Conservation (phyloP, 2,329 filamentous ascomycete species). For the Xylaria multiplex region DNA sequence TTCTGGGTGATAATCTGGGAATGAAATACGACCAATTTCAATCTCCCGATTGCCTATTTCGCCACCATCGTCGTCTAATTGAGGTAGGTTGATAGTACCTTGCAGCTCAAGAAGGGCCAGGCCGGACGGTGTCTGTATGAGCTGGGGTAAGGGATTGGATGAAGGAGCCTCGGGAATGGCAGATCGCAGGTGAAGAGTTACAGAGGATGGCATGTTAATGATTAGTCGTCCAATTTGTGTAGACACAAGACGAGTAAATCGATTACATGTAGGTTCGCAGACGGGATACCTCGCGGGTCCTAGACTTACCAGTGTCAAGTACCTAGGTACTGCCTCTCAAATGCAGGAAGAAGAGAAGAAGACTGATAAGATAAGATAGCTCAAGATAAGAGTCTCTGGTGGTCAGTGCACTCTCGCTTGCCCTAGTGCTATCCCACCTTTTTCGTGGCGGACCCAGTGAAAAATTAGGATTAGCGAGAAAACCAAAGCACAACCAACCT, state of each 20-base stretch:
- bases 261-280: not conserved
- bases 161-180: slow-evolving; percentile 39
- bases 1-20: slow-evolving; percentile 75
- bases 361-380: slow-evolving; percentile 10
- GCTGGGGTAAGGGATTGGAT: slow-evolving; percentile 73
- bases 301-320: not conserved
- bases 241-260: not conserved
- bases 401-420: slow-evolving; percentile 42
- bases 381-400: slow-evolving; percentile 13
- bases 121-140: slow-evolving; percentile 89
- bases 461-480: slow-evolving; percentile 49
- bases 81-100: slow-evolving; percentile 83
- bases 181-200: slow-evolving; percentile 55
- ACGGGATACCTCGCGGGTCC: slow-evolving; percentile 6
- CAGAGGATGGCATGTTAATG: slow-evolving; percentile 48
- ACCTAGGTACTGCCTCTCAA: no score
- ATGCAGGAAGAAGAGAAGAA: not conserved
- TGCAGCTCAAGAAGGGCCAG: slow-evolving; percentile 93
- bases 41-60: slow-evolving; percentile 54
- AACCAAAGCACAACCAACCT: slow-evolving; percentile 43
- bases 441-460: slow-evolving; percentile 39
- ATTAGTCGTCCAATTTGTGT: not conserved
- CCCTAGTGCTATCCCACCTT: slow-evolving; percentile 44
- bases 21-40: slow-evolving; percentile 77
- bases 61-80: slow-evolving; percentile 48